Evolutionary conservation across 257 asterid species (phyloP).

Genomic region (Primulina eburnea): DNA sequence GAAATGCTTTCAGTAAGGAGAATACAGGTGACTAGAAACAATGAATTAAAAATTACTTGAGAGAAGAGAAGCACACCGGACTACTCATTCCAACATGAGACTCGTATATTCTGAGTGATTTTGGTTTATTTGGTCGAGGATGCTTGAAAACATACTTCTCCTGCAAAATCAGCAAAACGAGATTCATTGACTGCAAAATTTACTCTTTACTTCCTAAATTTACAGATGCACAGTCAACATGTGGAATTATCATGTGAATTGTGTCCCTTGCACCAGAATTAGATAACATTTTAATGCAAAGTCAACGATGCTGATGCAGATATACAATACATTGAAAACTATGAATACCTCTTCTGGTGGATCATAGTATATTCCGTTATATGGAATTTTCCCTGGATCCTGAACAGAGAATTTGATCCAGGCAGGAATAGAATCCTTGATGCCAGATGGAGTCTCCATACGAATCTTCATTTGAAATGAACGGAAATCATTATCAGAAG

Average conservation of each 20-base stretch:
- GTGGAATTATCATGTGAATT: neutral
- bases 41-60: slow-evolving; percentile 17
- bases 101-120: slow-evolving; percentile 87
- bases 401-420: slow-evolving; percentile 95
- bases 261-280: too few species aligned
- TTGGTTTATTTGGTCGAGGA: slow-evolving; percentile 88
- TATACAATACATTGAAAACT: slow-evolving; percentile 9
- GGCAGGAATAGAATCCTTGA: slow-evolving; percentile 95
- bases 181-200: slow-evolving; percentile 9
- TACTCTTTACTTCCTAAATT: slow-evolving; percentile 5
- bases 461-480: slow-evolving; percentile 66
- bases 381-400: slow-evolving; percentile 95
- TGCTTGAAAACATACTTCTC: slow-evolving; percentile 73
- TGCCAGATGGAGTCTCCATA: slow-evolving; percentile 94
- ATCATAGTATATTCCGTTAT: slow-evolving; percentile 89
- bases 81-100: slow-evolving; percentile 99
- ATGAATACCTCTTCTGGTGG: slow-evolving; percentile 87
- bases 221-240: slow-evolving; percentile 6
- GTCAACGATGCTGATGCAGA: slow-evolving; percentile 13
- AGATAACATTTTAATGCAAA: neutral
- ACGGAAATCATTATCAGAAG: neutral
- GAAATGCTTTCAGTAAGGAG: too few species aligned
- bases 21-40: too few species aligned
- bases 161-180: slow-evolving; percentile 42
- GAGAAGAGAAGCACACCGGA: slow-evolving; percentile 57